These are phyloP conservation scores for Ceratobasidium sp. DNA, from an alignment of 1,284 basidiomycete species.

Conservation along the genomic window DNA sequence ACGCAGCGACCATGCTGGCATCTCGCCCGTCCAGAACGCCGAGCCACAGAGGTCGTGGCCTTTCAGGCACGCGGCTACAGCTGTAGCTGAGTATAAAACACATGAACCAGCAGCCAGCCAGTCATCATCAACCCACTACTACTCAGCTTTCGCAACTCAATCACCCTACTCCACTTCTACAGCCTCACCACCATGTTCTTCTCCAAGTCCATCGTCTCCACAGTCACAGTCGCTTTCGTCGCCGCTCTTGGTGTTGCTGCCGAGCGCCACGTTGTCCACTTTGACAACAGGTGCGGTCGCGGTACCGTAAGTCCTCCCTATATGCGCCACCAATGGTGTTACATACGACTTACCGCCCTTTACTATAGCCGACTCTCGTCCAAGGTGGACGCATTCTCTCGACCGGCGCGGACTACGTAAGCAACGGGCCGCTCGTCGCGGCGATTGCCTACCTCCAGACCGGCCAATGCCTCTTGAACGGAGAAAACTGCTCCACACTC, in stretches of 20 bases:
- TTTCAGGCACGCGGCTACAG: neutral
- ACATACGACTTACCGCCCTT: neutral
- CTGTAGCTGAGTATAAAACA: neutral
- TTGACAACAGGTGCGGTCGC: constrained; percentile 55
- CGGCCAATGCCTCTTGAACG: constrained; percentile 58
- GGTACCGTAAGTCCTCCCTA: constrained; percentile 53
- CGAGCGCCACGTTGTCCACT: constrained; percentile 52
- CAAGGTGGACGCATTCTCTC: constrained; percentile 51
- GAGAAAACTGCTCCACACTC: constrained; percentile 59
- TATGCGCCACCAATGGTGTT: neutral
- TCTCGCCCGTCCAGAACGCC: neutral
- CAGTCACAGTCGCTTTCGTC: constrained; percentile 14
- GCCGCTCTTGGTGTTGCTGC: constrained; percentile 43
- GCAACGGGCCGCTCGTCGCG: constrained; percentile 54
- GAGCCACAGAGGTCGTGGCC: neutral
- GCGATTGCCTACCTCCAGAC: constrained; percentile 61
- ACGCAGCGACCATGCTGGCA: too few relatives aligned
- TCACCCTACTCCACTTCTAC: neutral
- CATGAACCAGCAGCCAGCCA: neutral
- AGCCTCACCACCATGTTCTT: neutral
- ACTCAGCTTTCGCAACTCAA: neutral
- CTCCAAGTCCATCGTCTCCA: constrained; percentile 5
- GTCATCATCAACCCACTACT: neutral
- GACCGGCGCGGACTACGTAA: constrained; percentile 53
- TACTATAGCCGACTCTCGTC: constrained; percentile 50